Evolutionary conservation across 2,329 filamentous ascomycete species (phyloP).

Genomic region (Trichophyton verrucosum): DNA sequence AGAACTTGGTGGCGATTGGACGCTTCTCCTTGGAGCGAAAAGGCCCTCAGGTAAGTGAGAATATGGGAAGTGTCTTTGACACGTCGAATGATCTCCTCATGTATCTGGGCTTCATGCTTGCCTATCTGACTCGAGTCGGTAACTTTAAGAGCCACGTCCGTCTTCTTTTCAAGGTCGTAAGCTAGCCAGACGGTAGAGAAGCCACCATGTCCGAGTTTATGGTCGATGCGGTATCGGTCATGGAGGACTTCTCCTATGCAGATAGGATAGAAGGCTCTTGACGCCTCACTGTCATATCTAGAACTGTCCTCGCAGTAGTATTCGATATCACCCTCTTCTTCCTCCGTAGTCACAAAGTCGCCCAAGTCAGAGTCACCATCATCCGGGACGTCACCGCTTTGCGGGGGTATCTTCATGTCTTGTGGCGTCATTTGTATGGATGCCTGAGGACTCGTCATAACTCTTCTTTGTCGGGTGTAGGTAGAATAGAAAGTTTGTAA

Average conservation of each 20-base stretch:
- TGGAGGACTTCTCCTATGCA: constrained; percentile 7
- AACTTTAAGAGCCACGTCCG: constrained; percentile 8
- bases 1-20: constrained; percentile 2
- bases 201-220: constrained; percentile 8
- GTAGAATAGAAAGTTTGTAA: no score
- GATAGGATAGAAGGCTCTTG: constrained; percentile 4
- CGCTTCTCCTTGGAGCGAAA: background rate
- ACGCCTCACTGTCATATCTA: background rate
- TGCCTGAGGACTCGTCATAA: background rate
- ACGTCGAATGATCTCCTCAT: constrained; percentile 6
- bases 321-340: background rate
- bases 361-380: background rate
- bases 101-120: constrained; percentile 7
- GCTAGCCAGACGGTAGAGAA: constrained; percentile 10
- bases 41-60: constrained; percentile 5
- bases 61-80: constrained; percentile 6
- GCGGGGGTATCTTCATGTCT: background rate
- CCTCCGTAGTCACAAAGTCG: background rate
- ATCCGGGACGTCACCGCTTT: background rate
- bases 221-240: constrained; percentile 9
- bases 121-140: background rate
- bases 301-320: background rate
- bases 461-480: background rate
- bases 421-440: background rate
- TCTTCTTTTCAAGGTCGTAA: constrained; percentile 7